Percentiles rank a stretch among this genome's conserved stretches.
These are phyloP conservation scores for Saussurea involucrata DNA, from an alignment of 129 eudicot species.

Conservation along the genomic window DNA sequence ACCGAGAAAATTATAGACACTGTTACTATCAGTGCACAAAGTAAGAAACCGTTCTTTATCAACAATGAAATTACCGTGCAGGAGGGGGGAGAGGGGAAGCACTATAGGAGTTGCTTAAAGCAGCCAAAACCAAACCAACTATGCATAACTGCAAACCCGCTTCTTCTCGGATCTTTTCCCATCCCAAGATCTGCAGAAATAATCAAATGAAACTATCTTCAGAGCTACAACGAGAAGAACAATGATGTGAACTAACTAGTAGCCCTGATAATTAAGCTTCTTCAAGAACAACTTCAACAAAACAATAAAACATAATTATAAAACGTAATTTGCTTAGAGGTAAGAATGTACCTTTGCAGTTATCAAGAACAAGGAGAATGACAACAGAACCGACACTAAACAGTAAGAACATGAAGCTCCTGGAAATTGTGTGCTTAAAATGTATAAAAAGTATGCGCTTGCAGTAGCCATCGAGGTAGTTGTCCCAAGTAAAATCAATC, in stretches of 20 bases:
- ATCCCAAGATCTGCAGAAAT: slow-evolving; percentile 61
- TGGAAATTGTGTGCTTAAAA: slow-evolving; percentile 60
- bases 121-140: slow-evolving; percentile 66
- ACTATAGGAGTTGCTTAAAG: slow-evolving; percentile 66
- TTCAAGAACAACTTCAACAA: slow-evolving; percentile 7
- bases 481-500: slow-evolving; percentile 57
- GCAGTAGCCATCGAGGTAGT: slow-evolving; percentile 97
- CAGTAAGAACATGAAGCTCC: slow-evolving; percentile 88
- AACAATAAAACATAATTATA: not conserved
- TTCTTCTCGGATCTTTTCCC: slow-evolving; percentile 43
- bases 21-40: not conserved
- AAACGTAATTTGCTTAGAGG: not conserved
- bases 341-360: slow-evolving; percentile 58
- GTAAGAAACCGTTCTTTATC: not conserved
- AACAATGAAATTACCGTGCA: slow-evolving; percentile 48
- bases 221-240: not conserved
- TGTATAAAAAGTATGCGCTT: slow-evolving; percentile 85
- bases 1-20: not conserved
- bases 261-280: not conserved
- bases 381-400: slow-evolving; percentile 60
- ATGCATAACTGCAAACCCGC: slow-evolving; percentile 62
- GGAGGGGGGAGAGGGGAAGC: slow-evolving; percentile 44
- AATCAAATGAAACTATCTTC: not conserved
- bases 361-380: slow-evolving; percentile 77
- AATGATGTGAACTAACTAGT: not conserved